phyloP scores from a whole-genome alignment of 768 basidiomycete species.

The Podaxis sp. region DNA sequence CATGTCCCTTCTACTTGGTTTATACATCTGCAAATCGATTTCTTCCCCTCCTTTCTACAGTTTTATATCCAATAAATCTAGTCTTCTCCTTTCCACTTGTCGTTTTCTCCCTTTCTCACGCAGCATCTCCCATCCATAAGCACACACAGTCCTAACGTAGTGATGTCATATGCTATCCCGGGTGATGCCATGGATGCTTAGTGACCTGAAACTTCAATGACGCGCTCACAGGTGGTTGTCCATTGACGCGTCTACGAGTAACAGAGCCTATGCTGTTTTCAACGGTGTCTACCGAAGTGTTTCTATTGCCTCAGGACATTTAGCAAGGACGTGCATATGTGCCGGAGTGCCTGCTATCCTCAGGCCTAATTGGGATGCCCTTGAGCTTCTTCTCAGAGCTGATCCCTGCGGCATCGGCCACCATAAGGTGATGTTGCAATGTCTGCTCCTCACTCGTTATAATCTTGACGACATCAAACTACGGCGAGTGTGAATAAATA shows the following conservation, averaged over 20 bases:
- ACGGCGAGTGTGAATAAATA: neutral
- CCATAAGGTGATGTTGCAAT: constrained; percentile 33
- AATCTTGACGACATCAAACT: constrained; percentile 64
- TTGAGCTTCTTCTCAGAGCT: constrained; percentile 18
- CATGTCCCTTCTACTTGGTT: no score
- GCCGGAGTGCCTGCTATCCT: constrained; percentile 45
- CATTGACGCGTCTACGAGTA: constrained; percentile 24
- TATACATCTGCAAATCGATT: no score
- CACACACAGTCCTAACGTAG: no score
- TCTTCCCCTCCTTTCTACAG: no score
- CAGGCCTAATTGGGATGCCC: constrained; percentile 16
- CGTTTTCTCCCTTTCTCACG: no score
- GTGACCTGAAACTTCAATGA: neutral
- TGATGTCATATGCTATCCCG: no score
- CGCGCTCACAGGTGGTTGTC: constrained; percentile 21
- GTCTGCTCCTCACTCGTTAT: constrained; percentile 47
- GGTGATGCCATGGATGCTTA: neutral
- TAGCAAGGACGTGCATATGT: constrained; percentile 70
- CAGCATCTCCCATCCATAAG: no score
- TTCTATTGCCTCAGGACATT: constrained; percentile 10
- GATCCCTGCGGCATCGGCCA: constrained; percentile 17
- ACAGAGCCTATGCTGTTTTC: no score
- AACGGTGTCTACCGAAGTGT: neutral
- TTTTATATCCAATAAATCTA: no score
- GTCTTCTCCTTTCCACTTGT: no score